A percentile compares a stretch with the other conserved stretches of the same genome.
Conservation (phyloP, 2,329 filamentous ascomycete species). For the Metarhizium robertsii region DNA sequence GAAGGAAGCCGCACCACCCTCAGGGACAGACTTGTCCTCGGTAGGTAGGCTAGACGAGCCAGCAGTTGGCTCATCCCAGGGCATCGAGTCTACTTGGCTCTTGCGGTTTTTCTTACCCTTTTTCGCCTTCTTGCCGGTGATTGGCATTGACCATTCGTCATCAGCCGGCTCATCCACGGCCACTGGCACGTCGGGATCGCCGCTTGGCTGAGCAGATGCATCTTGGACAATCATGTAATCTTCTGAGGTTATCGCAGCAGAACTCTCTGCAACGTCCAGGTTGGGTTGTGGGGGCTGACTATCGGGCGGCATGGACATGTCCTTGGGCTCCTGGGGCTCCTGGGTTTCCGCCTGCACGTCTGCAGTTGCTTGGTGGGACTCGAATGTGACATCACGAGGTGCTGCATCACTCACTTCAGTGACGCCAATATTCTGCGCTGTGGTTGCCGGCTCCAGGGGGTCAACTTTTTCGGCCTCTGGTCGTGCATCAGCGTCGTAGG, state of each 20-base stretch:
- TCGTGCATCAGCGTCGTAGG: slow-evolving; percentile 7
- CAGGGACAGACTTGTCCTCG: not conserved
- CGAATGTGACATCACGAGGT: slow-evolving; percentile 4
- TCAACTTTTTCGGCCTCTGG: slow-evolving; percentile 8
- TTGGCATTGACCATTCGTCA: slow-evolving; percentile 6
- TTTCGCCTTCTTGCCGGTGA: slow-evolving; percentile 13
- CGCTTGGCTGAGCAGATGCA: slow-evolving; percentile 1
- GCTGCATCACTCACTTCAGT: slow-evolving; percentile 3
- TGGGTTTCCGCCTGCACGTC: not conserved
- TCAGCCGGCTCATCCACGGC: slow-evolving; percentile 4
- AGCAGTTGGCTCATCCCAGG: not conserved
- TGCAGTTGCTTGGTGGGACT: not conserved
- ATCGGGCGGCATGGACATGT: not conserved
- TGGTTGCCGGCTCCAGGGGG: slow-evolving; percentile 6
- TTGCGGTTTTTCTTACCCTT: slow-evolving; percentile 10
- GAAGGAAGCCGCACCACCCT: not conserved
- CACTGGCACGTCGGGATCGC: not conserved
- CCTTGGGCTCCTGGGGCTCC: not conserved
- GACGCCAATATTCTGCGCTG: slow-evolving; percentile 6
- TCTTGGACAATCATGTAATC: not conserved
- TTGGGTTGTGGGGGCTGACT: not conserved
- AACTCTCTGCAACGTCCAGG: slow-evolving; percentile 1
- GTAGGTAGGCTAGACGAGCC: not conserved
- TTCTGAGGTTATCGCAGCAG: not conserved
- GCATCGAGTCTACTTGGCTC: slow-evolving; percentile 5